Evolutionary conservation across 441 rosid genomes (phyloP), one percentile per base, ranked within the genome.

Genomic region (Pelargonium australe): DNA sequence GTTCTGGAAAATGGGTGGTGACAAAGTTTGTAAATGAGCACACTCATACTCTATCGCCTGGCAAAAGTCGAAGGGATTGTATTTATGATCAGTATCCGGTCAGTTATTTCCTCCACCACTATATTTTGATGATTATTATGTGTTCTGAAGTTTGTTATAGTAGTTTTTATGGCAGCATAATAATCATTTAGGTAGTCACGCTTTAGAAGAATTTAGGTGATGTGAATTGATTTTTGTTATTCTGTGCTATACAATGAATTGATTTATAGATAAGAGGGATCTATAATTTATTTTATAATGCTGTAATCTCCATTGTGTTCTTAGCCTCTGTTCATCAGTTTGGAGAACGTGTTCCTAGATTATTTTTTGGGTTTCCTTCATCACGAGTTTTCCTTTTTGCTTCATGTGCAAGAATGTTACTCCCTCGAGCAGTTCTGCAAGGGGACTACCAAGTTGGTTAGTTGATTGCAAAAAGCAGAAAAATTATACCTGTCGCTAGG

Each of bases 1-100:
- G 80, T 66, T 85, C 97, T 9, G 97, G 95, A 37, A 92, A 89
- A 79, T 95, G 99, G 99, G 89, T 86, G 1, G 85, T 95, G 31
- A 90, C 96, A 3, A 95, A 90, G 81, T 89, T 87, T 77, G 94
- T 84, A 44, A 95, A 89, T 75, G 99, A 95, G 79, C 99, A 95
- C 70, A 81, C 91, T 67, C 99, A 95, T 82, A 75, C 86, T 43
- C 72, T 95, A 70, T 75, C 89, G 13, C 98, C 99, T 14, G 98
- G 98, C 23, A 90, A 86, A 72, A 89, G 88, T 68, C 85, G 97
- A 63, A 87, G 86, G 43, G 98, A 92, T 75, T 90, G 96, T 85
- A 87, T 95, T 68, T 90, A 90, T 68, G 96, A 92, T 78, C 98
- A 95, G 71, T 95, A 89, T 73, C 99, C 99, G 86, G 99, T 92